Evolutionary conservation across 768 basidiomycete genomes (phyloP).

Genomic region (Boletus huronensis): DNA sequence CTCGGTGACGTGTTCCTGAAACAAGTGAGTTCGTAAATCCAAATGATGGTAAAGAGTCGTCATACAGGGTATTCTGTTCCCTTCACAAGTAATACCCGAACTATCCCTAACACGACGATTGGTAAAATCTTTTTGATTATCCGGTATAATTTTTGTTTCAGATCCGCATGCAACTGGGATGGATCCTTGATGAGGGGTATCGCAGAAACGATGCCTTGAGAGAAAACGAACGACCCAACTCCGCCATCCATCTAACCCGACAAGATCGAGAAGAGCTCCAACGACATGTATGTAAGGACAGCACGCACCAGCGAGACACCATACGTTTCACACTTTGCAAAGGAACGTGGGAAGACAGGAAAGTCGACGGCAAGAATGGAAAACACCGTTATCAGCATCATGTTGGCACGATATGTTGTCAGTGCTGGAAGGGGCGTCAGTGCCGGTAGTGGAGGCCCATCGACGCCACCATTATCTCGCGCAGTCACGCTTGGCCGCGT

Average conservation of each 20-base stretch:
- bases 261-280: neutral
- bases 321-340: conserved; percentile 93
- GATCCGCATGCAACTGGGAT: conserved; percentile 44
- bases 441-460: neutral
- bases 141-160: conserved; percentile 47
- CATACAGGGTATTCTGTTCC: conserved; percentile 90
- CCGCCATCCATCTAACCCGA: conserved; percentile 88
- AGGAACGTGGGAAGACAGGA: conserved; percentile 77
- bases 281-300: neutral
- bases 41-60: neutral
- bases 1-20: conserved; percentile 90
- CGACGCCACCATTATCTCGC: neutral
- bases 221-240: conserved; percentile 96
- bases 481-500: neutral
- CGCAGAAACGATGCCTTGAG: conserved; percentile 90
- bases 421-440: conserved; percentile 63
- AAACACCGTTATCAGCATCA: conserved; percentile 90
- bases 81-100: conserved; percentile 84
- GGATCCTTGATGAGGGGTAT: conserved; percentile 72
- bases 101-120: conserved; percentile 65
- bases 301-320: conserved; percentile 84
- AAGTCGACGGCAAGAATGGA: conserved; percentile 97
- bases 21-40: neutral
- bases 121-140: conserved; percentile 61
- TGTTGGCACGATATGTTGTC: conserved; percentile 86